phyloP scores from a whole-genome alignment of 805 yeast species.

The Metschnikowia hibisci region DNA sequence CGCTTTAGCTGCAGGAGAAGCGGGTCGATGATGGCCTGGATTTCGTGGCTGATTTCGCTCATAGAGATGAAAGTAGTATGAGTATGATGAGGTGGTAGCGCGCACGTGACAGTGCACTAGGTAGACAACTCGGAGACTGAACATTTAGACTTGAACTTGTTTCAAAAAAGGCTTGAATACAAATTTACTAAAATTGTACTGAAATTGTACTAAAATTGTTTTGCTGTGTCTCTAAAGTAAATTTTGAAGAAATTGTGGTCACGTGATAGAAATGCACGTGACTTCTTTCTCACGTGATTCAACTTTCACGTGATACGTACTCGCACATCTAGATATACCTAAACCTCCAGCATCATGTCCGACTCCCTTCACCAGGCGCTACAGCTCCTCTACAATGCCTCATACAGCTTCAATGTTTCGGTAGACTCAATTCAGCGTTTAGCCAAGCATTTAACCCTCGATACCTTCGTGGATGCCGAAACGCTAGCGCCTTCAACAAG shows the following conservation, averaged over 20 bases:
- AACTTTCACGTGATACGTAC: neutral
- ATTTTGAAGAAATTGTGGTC: no score
- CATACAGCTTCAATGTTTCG: conserved; percentile 29
- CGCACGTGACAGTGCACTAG: no score
- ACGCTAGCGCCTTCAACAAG: conserved; percentile 17
- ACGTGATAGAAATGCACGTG: no score
- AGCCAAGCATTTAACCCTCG: conserved; percentile 38
- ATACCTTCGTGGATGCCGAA: conserved; percentile 40
- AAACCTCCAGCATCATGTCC: neutral
- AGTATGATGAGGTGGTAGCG: neutral
- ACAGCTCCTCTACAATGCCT: conserved; percentile 28
- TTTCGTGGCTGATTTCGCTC: conserved; percentile 24
- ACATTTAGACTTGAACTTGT: no score
- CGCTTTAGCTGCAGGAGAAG: conserved; percentile 61
- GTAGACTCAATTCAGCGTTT: conserved; percentile 37
- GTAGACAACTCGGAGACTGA: no score
- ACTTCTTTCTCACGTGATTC: no score
- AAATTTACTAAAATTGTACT: no score
- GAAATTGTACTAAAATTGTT: no score
- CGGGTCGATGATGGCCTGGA: conserved; percentile 34
- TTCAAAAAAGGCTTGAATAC: no score
- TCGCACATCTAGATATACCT: no score
- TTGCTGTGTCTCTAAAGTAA: no score
- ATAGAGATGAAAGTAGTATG: neutral
- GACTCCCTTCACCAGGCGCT: conserved; percentile 12